Base-by-base conservation (phyloP, 1,139 yeast genomes). In the Yamadazyma atmosphaerica region DNA sequence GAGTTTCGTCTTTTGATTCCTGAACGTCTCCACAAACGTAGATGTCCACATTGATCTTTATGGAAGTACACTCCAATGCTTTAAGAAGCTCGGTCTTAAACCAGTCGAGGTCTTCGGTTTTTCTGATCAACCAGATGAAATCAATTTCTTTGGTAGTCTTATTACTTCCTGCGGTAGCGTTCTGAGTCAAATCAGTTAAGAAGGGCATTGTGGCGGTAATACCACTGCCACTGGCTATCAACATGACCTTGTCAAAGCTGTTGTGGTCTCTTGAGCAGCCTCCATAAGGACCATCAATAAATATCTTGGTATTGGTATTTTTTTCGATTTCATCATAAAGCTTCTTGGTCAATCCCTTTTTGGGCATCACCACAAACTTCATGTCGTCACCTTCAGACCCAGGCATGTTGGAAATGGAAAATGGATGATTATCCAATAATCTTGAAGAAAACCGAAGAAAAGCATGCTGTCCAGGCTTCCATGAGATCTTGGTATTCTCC, bases 221-320 rank as follows among this genome's bases (percentile, higher is more conserved):
- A 31, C 86, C 86, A 38, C 79, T 70, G 0, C 86, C 80, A 13
- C 77, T 58, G 29, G 77, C 59, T 9, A 75, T 30, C 16, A 78
- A 53, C 4, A 65, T 53, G 1, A 76, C 64, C 34, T 72, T 67
- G 39, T 77, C 79, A 53, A 81, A 81, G 2, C 79, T 56, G 26
- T 65, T 53, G 7, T 67, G 56, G 44, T 77, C 77, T 49, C 86
- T 65, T 11, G 66, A 55, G 34, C 75, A 52, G 0, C 86, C 86
- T 8, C 86, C 86, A 46, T 79, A 81, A 2, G 86, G 83, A 2
- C 86, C 86, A 53, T 81, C 86, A 34, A 81, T 54, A 43, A 58
- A 66, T 0, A 77, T 77, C 27, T 56, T 53, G 43, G 61, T 62
- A 18, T 59, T 53, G 16, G 56, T 46, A 26, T 46, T 48, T 5